Base-by-base conservation (phyloP, 805 yeast species). In the Yueomyces sinensis region DNA sequence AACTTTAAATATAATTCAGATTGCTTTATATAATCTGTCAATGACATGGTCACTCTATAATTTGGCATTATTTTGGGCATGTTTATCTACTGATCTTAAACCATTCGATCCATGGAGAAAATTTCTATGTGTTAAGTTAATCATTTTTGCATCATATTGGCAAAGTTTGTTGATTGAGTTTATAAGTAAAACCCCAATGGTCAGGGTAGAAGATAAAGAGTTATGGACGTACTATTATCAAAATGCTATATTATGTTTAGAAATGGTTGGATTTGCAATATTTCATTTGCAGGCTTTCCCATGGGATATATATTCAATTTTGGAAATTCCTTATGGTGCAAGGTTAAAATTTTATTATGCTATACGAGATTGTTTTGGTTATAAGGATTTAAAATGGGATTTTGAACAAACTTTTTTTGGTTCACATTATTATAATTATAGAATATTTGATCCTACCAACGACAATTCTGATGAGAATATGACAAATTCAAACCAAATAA, bases 141-240 rank as follows among this genome's bases (percentile, higher is more conserved):
- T 91, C 36, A 87, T 91, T 32, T 91, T 91, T 65, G 97, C 95
- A 17, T 82, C 95, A n/a, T 91, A 86, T 54, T 91, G 99, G 99
- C 98, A 91, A 53, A 84, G 93, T 0, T 59, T 80, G 7, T 42
- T 76, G 1, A 59, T 82, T 31, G 72, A 74, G 4, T 49, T 73
- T 1, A 47, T 79, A 30, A 61, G 68, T 58, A 16, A 29, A 1
- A 5, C 14, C 2, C 17, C 9, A 4, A 5, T 60, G 34, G 48
- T 54, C 40, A 36, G 59, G 46, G 39, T 34, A 38, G 29, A 45
- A 47, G 37, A 49, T 6, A 62, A 59, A 32, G 56, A 61, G 6
- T 52, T 54, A 13, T 37, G 44, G 31, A 80, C 84, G 2, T 66
- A 66, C 30, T 65, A 73, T 4, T 76, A 83, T 31, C 94, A 83